phyloP scores from a whole-genome alignment of 495 filamentous ascomycete species.

The Penicillium alfredii region DNA sequence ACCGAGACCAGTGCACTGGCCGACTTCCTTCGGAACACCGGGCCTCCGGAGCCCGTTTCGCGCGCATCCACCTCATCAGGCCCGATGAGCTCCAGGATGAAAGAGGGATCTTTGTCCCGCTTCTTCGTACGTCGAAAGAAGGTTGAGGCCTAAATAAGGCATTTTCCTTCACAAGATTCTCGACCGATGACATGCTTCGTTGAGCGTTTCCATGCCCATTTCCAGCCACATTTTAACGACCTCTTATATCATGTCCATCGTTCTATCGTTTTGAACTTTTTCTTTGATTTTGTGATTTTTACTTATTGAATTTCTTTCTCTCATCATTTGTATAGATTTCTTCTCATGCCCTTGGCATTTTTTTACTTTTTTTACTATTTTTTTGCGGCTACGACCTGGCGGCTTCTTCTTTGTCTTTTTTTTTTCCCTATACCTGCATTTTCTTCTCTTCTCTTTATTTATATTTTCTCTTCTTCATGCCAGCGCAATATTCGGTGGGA shows the following conservation, averaged over 20 bases:
- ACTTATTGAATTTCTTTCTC: no score
- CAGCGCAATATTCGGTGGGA: constrained; percentile 5
- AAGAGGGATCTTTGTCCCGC: constrained; percentile 31
- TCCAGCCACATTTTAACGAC: constrained; percentile 16
- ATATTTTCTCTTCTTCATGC: constrained; percentile 5
- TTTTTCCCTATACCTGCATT: constrained; percentile 4
- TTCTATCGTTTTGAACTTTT: no score
- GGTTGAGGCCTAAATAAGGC: constrained; percentile 26
- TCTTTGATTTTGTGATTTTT: no score
- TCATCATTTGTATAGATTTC: background rate
- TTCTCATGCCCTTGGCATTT: background rate
- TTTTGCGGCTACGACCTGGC: no score
- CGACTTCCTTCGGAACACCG: constrained; percentile 72
- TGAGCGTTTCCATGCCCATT: constrained; percentile 30
- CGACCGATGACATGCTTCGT: constrained; percentile 25
- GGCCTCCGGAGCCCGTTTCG: constrained; percentile 50
- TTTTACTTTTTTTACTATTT: background rate
- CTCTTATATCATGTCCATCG: constrained; percentile 22
- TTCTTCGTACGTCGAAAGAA: constrained; percentile 42
- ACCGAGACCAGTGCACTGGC: constrained; percentile 67
- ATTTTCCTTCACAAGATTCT: constrained; percentile 11
- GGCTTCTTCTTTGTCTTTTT: background rate
- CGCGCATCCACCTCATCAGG: constrained; percentile 11
- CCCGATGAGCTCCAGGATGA: constrained; percentile 14
- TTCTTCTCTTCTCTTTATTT: background rate